Base-by-base conservation (phyloP, 2,329 filamentous ascomycete species). In the Ascocoryne sarcoides region DNA sequence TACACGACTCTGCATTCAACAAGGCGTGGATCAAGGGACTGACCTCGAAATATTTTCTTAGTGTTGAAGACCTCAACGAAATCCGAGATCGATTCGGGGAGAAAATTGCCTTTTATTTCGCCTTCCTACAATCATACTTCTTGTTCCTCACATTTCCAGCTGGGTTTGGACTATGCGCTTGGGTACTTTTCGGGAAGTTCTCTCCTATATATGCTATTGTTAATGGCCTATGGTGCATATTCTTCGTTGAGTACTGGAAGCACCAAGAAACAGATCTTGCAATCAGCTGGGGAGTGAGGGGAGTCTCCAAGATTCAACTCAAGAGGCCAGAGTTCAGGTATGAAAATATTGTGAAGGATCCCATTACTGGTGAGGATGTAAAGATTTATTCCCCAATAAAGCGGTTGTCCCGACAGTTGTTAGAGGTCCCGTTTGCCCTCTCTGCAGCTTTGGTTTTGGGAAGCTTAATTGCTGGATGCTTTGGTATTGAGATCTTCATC, bases 161-260 rank as follows among this genome's bases (percentile, higher is more conserved):
- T 1, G 78, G 70, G 4, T 79, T 92, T 52, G 90, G 90, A 3
- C 69, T 85, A 30, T 70, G 75, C 1, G 76, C 82, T 10, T 95
- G 87, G 84, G 62, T 89, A 20, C 67, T 94, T n/a, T 69, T 95
- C 0, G 87, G 87, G 7, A 76, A 82, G 42, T 96, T 88, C 63
- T 95, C 89, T 2, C 75, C 79, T 42, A 62, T 88, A 36, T 95
- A 93, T 54, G 85, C 84, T 10, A 61, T 89, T 1, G 70, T 82
- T 32, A 89, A 82, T 57, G 82, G 79, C 23, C 65, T 95, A n/a
- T 95, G 89, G 86, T 82, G 82, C 42, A 79, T 92, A 2, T 67
- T 90, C 35, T 95, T 95, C 58, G 83, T 94, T 42, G 90, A 96
- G 60, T 95, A 84, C 62, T 96, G 90, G 90, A 95, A 93, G 66